Base-by-base conservation (phyloP, 257 asterid species). In the Catharanthus roseus region DNA sequence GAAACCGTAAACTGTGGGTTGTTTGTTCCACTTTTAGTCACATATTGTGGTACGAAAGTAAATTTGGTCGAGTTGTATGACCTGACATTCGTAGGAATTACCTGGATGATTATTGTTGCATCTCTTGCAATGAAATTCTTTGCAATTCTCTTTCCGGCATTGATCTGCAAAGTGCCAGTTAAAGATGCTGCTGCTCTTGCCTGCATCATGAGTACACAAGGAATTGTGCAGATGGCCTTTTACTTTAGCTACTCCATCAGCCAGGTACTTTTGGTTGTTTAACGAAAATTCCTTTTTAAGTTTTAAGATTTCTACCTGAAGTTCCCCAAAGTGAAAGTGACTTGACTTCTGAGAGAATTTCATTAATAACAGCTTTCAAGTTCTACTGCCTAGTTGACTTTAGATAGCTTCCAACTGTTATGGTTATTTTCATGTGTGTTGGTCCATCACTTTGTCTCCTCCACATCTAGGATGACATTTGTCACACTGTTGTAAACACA, bases 101-200 rank as follows among this genome's bases (percentile, higher is more conserved):
- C 82, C 15, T 88, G 90, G 92, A 1, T 57, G 15, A 34, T 82
- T 10, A 19, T 83, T 10, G 42, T 24, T 5, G 2, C 65, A 26
- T 76, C 81, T 78, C 69, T 81, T 19, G 56, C 38, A 3, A 62
- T 84, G 70, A 93, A 89, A 84, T 60, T 85, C 45, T 65, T 44
- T 4, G 39, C 90, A 0, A 65, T 82, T 73, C 82, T 93, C 31
- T 45, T 79, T 38, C 82, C 97, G 0, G 90, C 97, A 1, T 24
- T 86, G 42, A 42, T 78, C 56, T 87, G 97, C 77, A 83, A 72
- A 78, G 89, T 93, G 60, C 98, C 98, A 0, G 26, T 71, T 13
- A 90, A 81, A 75, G 98, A 90, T 70, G 92, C 97, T 31, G 75
- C 73, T 9, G 90, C 96, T 36, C 93, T 93, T 62, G 78, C 97